Percentiles rank a stretch among this genome's conserved stretches.
phyloP scores from a whole-genome alignment of 2,329 filamentous ascomycete species.

The Fusarium tupiense region DNA sequence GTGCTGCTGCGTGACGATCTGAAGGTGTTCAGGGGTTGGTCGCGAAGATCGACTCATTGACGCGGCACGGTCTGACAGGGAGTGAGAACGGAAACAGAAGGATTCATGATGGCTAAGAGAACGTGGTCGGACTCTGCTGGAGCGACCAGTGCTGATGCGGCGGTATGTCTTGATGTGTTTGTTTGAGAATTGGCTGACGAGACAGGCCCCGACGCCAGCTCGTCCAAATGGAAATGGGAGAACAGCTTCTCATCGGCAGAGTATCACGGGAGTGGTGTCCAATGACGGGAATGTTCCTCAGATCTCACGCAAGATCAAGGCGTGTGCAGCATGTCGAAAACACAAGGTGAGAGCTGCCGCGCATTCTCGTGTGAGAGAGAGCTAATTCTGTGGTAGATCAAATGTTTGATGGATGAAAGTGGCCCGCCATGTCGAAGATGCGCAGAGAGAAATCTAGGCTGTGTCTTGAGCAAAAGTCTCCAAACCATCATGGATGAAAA shows the following conservation, averaged over 20 bases:
- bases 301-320: constrained; percentile 54
- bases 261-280: constrained; percentile 11
- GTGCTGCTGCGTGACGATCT: background rate
- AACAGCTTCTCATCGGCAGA: constrained; percentile 32
- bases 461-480: constrained; percentile 53
- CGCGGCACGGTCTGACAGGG: background rate
- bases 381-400: constrained; percentile 45
- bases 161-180: constrained; percentile 4
- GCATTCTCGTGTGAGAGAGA: background rate
- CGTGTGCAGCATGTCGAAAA: constrained; percentile 53
- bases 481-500: constrained; percentile 55
- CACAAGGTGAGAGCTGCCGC: constrained; percentile 47
- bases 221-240: constrained; percentile 33
- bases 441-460: constrained; percentile 49
- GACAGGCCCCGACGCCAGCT: constrained; percentile 19
- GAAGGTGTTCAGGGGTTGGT: background rate
- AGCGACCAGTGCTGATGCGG: constrained; percentile 4
- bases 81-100: background rate
- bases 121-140: constrained; percentile 40
- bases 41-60: background rate
- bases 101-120: constrained; percentile 35
- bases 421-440: constrained; percentile 53
- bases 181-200: constrained; percentile 10
- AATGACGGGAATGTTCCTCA: constrained; percentile 42
- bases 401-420: constrained; percentile 54